Base-by-base conservation (phyloP, 2,329 filamentous ascomycete genomes). In the Pseudogymnoascus sp. region DNA sequence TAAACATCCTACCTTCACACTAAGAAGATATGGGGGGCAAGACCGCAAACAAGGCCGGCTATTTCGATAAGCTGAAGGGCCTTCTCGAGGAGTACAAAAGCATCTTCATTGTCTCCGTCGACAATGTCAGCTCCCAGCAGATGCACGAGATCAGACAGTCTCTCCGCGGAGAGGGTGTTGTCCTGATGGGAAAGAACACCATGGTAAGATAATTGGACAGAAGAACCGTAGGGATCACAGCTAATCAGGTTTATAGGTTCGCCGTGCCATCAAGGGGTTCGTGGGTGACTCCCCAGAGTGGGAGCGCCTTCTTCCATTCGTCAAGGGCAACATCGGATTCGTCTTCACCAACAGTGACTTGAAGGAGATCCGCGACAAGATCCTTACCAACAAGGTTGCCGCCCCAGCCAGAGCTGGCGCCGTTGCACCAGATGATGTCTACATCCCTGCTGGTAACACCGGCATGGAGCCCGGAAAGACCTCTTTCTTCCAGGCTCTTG, bases 391-490 rank as follows among this genome's bases (percentile, higher is more conserved):
- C 90, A 92, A 92, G 84, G 92, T 99, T 77, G 93, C 93, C 72
- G 94, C 94, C 69, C 94, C 94, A 69, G 94, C 94, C 72, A 92
- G 94, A 91, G 93, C 94, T 74, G 95, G 95, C 88, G 94, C 95
- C 75, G 75, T 99, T 73, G 95, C 94, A 71, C 94, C 95, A 71
- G 80, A 77, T 75, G 95, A 99, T 80, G 94, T 99, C 78, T 99
- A 82, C 83, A 79, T 99, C 71, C 94, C 94, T 71, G 94, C 92
- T 72, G 94, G 94, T 81, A 99, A 99, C 90, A 99, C 94, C 75
- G 94, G 94, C 83, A 99, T 99, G 94, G 94, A 99, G 81, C 95
- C 94, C 78, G 95, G 95, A 81, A 99, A 99, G 90, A 99, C 94
- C 76, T 97, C 94, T 78, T 99, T 99, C 92, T 99, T 99, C 92